Base-by-base conservation (phyloP, 257 asterid genomes). In the Fraxinus excelsior region DNA sequence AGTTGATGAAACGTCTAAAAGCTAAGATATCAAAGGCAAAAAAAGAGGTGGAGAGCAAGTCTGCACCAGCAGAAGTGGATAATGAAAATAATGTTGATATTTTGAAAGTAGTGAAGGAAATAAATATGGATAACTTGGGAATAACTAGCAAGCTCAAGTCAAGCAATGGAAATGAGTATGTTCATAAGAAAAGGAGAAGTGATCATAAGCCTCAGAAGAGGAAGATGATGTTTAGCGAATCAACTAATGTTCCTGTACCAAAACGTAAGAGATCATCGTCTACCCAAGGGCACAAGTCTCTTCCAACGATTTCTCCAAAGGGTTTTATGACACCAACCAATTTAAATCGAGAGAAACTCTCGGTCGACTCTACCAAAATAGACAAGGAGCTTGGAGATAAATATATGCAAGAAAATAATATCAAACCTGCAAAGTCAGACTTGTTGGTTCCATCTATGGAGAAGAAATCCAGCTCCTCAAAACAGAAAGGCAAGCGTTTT, bases 21-120 rank as follows among this genome's bases (percentile, higher is more conserved):
- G 97, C 99, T 60, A 96, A 89, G 87, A 92, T 82, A 67, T 86
- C 94, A 40, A 92, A 91, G 91, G 82, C 96, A 66, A 90, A 91
- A 80, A 92, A 92, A 83, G 96, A 87, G 86, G 86, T 83, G 71
- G 94, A 88, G 87, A 81, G 80, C 42, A 93, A 85, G 75, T 74
- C 91, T 84, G 78, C 84, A 51, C 78, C 79, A 64, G 83, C 89
- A 72, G 89, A 78, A 38, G 83, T 44, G 81, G 78, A 85, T 68
- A 80, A 82, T 28, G 93, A 84, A 76, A 86, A 77, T 72, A 88
- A 87, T 69, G 81, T 92, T 89, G 99, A 93, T 84, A 87, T 96
- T 82, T 81, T 96, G 91, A 88, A 84, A 83, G 79, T 96, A 96
- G 96, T 91, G 80, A 84, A 91, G 83, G 96, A 94, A 87, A 96